Percentiles rank a stretch among this genome's conserved stretches.
Evolutionary conservation across 2,329 filamentous ascomycete species (phyloP).

Genomic region (Phaeosphaeria sp.): DNA sequence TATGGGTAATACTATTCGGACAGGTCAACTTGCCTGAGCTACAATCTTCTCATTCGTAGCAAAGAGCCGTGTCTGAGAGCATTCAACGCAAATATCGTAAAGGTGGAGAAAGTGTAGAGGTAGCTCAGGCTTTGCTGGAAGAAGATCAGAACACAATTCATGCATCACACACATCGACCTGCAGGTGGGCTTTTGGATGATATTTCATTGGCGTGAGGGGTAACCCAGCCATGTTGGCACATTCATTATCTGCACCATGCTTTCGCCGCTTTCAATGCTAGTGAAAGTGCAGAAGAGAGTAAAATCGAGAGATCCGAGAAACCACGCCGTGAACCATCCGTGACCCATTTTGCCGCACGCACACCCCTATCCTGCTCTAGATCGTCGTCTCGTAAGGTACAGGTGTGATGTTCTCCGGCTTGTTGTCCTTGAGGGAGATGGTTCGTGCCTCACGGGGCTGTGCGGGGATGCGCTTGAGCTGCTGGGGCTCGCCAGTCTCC

Average conservation of each 20-base stretch:
- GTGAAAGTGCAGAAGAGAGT: conserved; percentile 49
- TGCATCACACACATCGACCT: background rate
- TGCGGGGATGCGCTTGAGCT: conserved; percentile 89
- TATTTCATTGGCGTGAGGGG: conserved; percentile 46
- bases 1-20: no score
- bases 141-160: background rate
- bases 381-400: conserved; percentile 98
- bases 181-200: conserved; percentile 12
- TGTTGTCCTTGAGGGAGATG: conserved; percentile 80
- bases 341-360: conserved; percentile 46
- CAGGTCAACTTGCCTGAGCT: no score
- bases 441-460: conserved; percentile 81
- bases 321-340: conserved; percentile 49
- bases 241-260: conserved; percentile 43
- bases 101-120: no score
- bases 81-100: no score
- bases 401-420: conserved; percentile 88
- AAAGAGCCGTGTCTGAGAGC: no score
- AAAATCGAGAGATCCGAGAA: conserved; percentile 49
- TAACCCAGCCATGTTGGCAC: conserved; percentile 46
- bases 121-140: no score
- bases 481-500: conserved; percentile 82
- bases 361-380: conserved; percentile 62
- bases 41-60: no score
- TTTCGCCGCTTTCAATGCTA: conserved; percentile 48